Percentiles rank a stretch among this genome's conserved stretches.
Evolutionary conservation across 1,284 basidiomycete species (phyloP).

Genomic region (Taiwanofungus camphoratus): DNA sequence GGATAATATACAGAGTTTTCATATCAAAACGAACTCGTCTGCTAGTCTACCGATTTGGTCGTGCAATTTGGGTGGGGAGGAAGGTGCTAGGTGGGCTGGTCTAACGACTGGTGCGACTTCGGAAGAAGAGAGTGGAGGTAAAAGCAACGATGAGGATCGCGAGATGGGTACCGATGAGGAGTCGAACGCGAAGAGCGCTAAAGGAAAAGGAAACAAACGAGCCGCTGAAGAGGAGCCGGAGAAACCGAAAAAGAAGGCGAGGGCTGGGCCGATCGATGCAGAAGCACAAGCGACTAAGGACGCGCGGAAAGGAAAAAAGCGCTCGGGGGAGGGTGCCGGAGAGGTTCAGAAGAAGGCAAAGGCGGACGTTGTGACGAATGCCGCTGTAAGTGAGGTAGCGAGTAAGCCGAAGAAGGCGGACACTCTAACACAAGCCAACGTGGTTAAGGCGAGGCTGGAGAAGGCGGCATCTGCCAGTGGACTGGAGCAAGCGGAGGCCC

Average conservation of each 20-base stretch:
- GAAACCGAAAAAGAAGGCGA: conserved; percentile 31
- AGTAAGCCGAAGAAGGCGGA: no score
- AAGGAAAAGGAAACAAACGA: conserved; percentile 40
- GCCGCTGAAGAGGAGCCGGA: conserved; percentile 29
- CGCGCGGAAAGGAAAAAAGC: not conserved
- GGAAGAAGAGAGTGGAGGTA: conserved; percentile 24
- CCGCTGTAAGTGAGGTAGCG: no score
- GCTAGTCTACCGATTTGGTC: conserved; percentile 90
- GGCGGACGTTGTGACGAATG: conserved; percentile 16
- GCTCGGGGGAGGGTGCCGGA: not conserved
- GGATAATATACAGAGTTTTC: conserved; percentile 87
- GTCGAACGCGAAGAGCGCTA: conserved; percentile 5
- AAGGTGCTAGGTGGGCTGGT: conserved; percentile 60
- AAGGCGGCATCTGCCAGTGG: conserved; percentile 15
- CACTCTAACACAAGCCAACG: not conserved
- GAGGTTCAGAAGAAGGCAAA: conserved; percentile 28
- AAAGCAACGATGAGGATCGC: conserved; percentile 26
- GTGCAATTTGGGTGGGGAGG: conserved; percentile 57
- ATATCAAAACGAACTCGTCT: conserved; percentile 88
- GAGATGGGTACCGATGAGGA: conserved; percentile 12
- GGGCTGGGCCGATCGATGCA: conserved; percentile 11
- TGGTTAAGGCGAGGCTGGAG: conserved; percentile 3
- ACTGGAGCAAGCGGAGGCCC: conserved; percentile 3
- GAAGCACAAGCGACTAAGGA: not conserved
- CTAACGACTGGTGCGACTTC: conserved; percentile 30